phyloP scores from a whole-genome alignment of 306 rosid genomes.

The Aeschynomene evenia region DNA sequence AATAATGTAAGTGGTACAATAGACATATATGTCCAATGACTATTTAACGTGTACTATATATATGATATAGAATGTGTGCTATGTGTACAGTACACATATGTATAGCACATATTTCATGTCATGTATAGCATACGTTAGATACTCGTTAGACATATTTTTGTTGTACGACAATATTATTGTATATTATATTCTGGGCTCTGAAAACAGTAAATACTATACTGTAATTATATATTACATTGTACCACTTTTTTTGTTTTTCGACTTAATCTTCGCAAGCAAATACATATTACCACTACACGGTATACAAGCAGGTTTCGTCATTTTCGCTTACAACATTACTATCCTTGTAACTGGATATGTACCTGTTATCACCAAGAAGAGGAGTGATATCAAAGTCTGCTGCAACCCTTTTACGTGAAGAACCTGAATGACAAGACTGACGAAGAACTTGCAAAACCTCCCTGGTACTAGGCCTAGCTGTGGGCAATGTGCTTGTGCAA shows the following conservation, averaged over 20 bases:
- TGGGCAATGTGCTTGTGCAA: constrained; percentile 66
- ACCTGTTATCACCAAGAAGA: constrained; percentile 50
- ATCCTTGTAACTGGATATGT: constrained; percentile 58
- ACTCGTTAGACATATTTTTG: too few relatives aligned
- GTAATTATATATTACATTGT: neutral
- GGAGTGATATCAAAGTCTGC: constrained; percentile 55
- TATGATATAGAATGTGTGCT: too few relatives aligned
- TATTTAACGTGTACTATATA: too few relatives aligned
- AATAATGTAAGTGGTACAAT: too few relatives aligned
- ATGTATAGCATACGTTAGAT: too few relatives aligned
- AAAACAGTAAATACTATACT: too few relatives aligned
- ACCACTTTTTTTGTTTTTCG: neutral
- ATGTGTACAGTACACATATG: too few relatives aligned
- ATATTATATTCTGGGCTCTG: too few relatives aligned
- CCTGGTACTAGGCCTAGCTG: constrained; percentile 64
- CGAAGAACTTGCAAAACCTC: constrained; percentile 70
- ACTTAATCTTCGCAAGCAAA: neutral
- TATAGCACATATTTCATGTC: too few relatives aligned
- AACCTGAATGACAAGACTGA: constrained; percentile 36
- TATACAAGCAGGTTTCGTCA: constrained; percentile 34
- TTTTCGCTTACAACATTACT: constrained; percentile 28
- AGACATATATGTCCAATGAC: too few relatives aligned
- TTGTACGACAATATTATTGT: too few relatives aligned
- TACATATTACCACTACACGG: neutral
- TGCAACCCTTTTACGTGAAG: constrained; percentile 32